A percentile compares a stretch with the other conserved stretches of the same genome.
Conservation (phyloP, 1,139 yeast species). For the Hanseniaspora gamundiae region DNA sequence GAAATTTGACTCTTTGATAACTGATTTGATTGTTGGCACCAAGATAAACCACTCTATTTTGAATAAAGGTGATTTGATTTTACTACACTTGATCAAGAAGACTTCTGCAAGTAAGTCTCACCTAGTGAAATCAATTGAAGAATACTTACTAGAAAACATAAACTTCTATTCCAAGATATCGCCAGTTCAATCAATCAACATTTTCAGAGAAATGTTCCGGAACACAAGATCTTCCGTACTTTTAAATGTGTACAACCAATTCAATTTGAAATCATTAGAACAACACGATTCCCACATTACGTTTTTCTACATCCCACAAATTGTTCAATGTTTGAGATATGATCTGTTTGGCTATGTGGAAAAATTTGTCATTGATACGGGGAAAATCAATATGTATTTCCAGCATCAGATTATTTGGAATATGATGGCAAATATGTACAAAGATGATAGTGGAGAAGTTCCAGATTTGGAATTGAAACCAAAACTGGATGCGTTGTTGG, state of each 20-base stretch:
- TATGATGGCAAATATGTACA: slow-evolving; percentile 84
- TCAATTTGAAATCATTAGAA: slow-evolving; percentile 82
- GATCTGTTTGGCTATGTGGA: slow-evolving; percentile 80
- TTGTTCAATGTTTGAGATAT: slow-evolving; percentile 81
- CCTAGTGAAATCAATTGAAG: too few relatives aligned
- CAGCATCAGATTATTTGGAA: slow-evolving; percentile 99
- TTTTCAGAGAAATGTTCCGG: slow-evolving; percentile 40
- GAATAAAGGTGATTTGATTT: not conserved
- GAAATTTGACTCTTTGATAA: not conserved
- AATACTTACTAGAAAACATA: not conserved
- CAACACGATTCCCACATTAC: slow-evolving; percentile 79
- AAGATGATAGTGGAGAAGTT: slow-evolving; percentile 70
- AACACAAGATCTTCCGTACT: slow-evolving; percentile 47
- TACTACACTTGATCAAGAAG: not conserved
- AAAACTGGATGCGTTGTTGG: slow-evolving; percentile 59
- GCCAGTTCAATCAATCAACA: slow-evolving; percentile 77
- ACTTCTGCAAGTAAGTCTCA: too few relatives aligned
- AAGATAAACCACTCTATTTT: not conserved
- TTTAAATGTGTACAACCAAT: slow-evolving; percentile 65
- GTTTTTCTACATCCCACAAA: slow-evolving; percentile 95
- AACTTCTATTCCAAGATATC: slow-evolving; percentile 37
- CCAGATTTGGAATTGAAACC: slow-evolving; percentile 81
- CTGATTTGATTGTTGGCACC: not conserved
- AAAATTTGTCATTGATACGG: slow-evolving; percentile 82
- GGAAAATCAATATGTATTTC: slow-evolving; percentile 78